phyloP scores from a whole-genome alignment of 805 yeast species.

The Saccharomycodes ludwigii region DNA sequence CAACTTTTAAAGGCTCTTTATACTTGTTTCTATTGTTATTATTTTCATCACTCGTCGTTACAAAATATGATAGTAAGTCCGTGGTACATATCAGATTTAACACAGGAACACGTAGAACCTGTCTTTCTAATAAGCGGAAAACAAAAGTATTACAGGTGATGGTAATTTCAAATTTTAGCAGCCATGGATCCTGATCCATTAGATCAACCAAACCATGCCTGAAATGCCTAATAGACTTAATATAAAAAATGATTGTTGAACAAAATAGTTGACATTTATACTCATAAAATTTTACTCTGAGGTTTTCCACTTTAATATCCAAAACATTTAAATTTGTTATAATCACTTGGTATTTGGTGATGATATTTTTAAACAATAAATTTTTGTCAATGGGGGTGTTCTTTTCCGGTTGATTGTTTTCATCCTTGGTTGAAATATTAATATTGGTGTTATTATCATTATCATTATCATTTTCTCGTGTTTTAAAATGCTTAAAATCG shows the following conservation, averaged over 20 bases:
- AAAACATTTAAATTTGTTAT: conserved; percentile 13
- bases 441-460: no score
- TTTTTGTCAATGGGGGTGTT: no score
- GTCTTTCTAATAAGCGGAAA: conserved; percentile 11
- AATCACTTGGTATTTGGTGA: conserved; percentile 1
- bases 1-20: conserved; percentile 10
- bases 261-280: conserved; percentile 10
- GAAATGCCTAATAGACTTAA: conserved; percentile 14
- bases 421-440: no score
- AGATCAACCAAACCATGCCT: conserved; percentile 14
- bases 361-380: neutral
- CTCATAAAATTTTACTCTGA: conserved; percentile 10
- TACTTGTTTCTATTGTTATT: no score
- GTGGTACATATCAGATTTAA: conserved; percentile 18
- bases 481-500: no score
- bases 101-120: conserved; percentile 19
- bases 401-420: no score
- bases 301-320: conserved; percentile 21
- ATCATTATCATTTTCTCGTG: no score
- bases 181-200: conserved; percentile 2
- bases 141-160: conserved; percentile 17
- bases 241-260: conserved; percentile 17
- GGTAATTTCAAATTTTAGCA: conserved; percentile 14
- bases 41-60: no score
- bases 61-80: conserved; percentile 14